Conservation (phyloP, 805 yeast genomes). For the Candida tibetensis region DNA sequence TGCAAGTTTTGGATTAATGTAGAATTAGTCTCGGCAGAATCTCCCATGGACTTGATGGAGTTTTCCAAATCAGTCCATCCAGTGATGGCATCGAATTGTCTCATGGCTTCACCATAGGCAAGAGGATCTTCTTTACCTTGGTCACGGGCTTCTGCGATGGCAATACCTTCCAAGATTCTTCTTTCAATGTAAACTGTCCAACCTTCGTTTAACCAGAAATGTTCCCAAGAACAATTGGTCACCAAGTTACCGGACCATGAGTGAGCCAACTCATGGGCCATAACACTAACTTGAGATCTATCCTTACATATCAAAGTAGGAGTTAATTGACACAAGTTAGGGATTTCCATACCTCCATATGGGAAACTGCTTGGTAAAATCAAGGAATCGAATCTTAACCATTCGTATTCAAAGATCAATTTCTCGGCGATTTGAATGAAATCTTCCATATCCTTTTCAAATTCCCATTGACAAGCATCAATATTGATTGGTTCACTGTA, state of each 20-base stretch:
- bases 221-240: constrained; percentile 37
- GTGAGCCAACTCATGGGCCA: constrained; percentile 40
- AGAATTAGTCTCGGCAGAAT: constrained; percentile 48
- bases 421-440: constrained; percentile 34
- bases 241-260: constrained; percentile 39
- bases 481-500: constrained; percentile 27
- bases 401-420: constrained; percentile 32
- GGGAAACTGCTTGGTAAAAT: constrained; percentile 33
- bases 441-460: constrained; percentile 34
- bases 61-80: constrained; percentile 31
- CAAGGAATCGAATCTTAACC: constrained; percentile 33
- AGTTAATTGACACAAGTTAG: constrained; percentile 33
- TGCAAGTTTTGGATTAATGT: constrained; percentile 69
- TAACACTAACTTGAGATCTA: constrained; percentile 32
- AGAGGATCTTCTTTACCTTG: constrained; percentile 13
- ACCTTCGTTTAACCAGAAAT: constrained; percentile 39
- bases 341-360: constrained; percentile 41
- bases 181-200: constrained; percentile 37
- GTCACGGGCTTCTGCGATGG: constrained; percentile 11
- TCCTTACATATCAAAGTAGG: constrained; percentile 34
- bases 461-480: constrained; percentile 32
- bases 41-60: constrained; percentile 30
- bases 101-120: constrained; percentile 29
- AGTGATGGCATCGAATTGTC: constrained; percentile 31
- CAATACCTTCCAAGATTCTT: constrained; percentile 31